Conservation (phyloP, 2,329 filamentous ascomycete species). For the Sporothrix variecibatus region DNA sequence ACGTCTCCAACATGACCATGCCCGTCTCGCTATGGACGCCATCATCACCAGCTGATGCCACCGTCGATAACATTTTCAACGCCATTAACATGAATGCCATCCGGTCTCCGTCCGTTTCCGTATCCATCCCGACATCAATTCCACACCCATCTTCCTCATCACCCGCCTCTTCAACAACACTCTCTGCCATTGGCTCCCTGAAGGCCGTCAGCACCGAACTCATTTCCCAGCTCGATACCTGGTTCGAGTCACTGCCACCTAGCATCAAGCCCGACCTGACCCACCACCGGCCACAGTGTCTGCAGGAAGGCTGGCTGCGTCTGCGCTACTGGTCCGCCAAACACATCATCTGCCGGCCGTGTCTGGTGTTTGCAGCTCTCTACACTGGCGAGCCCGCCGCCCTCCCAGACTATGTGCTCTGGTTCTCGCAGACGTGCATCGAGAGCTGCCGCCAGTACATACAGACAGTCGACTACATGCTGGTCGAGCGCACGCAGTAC, state of each 20-base stretch:
- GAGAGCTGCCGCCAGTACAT: not conserved
- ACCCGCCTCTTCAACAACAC: not conserved
- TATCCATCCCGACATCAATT: not conserved
- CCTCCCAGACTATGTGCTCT: not conserved
- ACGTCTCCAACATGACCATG: not conserved
- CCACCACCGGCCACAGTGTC: not conserved
- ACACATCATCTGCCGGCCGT: slow-evolving; percentile 14
- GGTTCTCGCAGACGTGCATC: not conserved
- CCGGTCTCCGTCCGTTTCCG: not conserved
- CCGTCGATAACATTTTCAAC: not conserved
- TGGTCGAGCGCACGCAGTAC: not conserved
- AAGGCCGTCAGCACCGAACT: slow-evolving; percentile 32
- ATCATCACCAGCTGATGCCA: not conserved
- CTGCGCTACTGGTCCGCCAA: slow-evolving; percentile 14
- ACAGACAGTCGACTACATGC: not conserved
- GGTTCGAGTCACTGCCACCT: slow-evolving; percentile 34
- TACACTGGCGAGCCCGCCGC: not conserved
- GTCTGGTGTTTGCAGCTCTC: not conserved
- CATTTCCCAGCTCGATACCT: slow-evolving; percentile 33
- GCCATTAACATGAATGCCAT: not conserved
- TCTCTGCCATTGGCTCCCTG: slow-evolving; percentile 26
- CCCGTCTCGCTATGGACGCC: not conserved
- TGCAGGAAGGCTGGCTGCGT: slow-evolving; percentile 1
- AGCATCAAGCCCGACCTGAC: slow-evolving; percentile 33
- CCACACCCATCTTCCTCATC: not conserved